Evolutionary conservation across 2,329 filamentous ascomycete genomes (phyloP).

Genomic region (Aureobasidium sp.): DNA sequence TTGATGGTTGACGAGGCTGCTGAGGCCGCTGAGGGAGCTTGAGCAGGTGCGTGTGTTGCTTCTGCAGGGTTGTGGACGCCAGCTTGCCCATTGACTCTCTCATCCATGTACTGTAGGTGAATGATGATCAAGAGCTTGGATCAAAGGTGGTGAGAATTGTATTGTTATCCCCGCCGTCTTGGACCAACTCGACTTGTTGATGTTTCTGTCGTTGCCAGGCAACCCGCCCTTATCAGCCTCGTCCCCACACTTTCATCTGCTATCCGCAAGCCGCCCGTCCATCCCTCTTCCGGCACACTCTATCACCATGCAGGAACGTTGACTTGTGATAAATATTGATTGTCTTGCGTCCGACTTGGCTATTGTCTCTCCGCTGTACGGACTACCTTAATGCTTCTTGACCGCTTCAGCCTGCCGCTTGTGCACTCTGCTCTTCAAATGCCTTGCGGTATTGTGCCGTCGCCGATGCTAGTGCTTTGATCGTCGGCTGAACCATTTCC

Average conservation of each 20-base stretch:
- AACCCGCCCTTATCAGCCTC: slow-evolving; percentile 1
- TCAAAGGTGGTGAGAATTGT: neutral
- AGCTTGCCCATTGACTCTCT: slow-evolving; percentile 2
- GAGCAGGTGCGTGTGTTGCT: neutral
- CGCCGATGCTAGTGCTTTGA: slow-evolving; percentile 62
- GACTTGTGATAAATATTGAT: neutral
- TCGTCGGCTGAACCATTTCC: slow-evolving; percentile 66
- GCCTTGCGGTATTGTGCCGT: slow-evolving; percentile 63
- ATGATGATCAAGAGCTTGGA: neutral
- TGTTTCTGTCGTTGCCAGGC: slow-evolving; percentile 2
- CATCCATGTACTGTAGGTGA: neutral
- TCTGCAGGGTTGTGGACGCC: neutral
- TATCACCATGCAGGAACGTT: neutral
- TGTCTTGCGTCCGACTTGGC: neutral
- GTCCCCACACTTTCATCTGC: neutral
- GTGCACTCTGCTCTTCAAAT: slow-evolving; percentile 48
- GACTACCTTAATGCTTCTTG: neutral
- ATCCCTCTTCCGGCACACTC: neutral
- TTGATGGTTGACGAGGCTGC: slow-evolving; percentile 16
- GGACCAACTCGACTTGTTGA: neutral
- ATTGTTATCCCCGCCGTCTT: neutral
- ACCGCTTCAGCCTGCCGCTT: neutral
- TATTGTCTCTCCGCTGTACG: neutral
- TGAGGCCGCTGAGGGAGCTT: neutral
- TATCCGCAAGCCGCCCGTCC: neutral